Base-by-base conservation (phyloP, 345 rosid genomes). In the Sonneratia caseolaris region DNA sequence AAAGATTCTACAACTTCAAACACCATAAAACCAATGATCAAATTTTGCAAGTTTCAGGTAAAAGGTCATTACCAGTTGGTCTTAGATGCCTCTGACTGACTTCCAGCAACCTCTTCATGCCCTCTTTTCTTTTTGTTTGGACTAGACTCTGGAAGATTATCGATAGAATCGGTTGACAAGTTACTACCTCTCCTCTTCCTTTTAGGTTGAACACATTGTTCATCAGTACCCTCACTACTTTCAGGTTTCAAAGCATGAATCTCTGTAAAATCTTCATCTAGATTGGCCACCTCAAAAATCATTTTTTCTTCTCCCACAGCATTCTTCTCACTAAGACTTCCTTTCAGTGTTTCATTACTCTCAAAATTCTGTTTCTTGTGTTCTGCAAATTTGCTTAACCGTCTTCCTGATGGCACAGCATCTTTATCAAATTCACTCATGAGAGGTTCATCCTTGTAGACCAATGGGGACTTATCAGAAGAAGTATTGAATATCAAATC, bases 401-500 rank as follows among this genome's bases (percentile, higher is more conserved):
- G 76, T 51, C 74, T 64, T 37, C 64, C 71, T 38, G 66, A 66
- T 43, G 66, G 71, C 78, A 75, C 69, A 64, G 74, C 75, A 74
- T 68, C 79, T 51, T 72, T 22, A 3, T 15, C 75, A 51, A 59
- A 72, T 49, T 77, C 80, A 64, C 81, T 75, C 57, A 32, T 48
- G 71, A 59, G 27, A 75, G 78, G 69, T 43, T 75, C 77, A 59
- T 68, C 86, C 55, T 72, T 81, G 72, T 75, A 70, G 80, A 73
- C 67, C 71, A 70, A 21, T 35, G 47, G 42, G 12, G 80, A 68
- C 76, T 79, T 81, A 69, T 86, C 91, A 32, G 88, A 82, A 32
- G 96, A 83, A 74, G 61, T 68, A 80, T 83, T 92, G 83, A 90
- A 95, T 67, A 95, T 78, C 74, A 84, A 77, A 59, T 88, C 88